A percentile compares a stretch with the other conserved stretches of the same genome.
Conservation (phyloP, 192 early-diverging fungal species). For the Podila clonocystis region DNA sequence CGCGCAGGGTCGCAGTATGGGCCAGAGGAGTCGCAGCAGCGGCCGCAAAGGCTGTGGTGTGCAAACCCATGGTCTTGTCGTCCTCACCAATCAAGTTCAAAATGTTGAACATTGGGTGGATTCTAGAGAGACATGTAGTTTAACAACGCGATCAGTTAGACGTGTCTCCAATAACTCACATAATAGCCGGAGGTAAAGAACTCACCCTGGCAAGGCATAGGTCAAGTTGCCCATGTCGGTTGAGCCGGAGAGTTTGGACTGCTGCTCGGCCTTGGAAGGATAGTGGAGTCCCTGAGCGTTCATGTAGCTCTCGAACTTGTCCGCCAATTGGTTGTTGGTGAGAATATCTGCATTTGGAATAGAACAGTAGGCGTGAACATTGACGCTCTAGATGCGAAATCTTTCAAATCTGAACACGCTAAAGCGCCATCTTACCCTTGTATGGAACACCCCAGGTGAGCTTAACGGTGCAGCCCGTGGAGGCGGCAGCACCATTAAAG, state of each 20-base stretch:
- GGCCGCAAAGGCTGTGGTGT: slow-evolving; percentile 70
- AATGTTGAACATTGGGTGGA: slow-evolving; percentile 53
- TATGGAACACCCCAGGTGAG: slow-evolving; percentile 62
- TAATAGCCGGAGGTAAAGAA: slow-evolving; percentile 37
- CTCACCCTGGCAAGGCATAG: slow-evolving; percentile 64
- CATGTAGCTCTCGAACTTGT: slow-evolving; percentile 64
- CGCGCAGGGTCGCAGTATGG: slow-evolving; percentile 66
- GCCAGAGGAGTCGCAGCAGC: slow-evolving; percentile 65
- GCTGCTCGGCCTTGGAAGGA: slow-evolving; percentile 45
- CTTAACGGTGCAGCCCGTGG: slow-evolving; percentile 75
- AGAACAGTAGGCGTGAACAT: neutral
- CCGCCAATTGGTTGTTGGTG: slow-evolving; percentile 64
- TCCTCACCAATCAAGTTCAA: slow-evolving; percentile 36
- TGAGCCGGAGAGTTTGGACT: slow-evolving; percentile 53
- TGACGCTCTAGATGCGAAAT: too few species aligned
- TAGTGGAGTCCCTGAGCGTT: slow-evolving; percentile 48
- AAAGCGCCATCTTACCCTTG: slow-evolving; percentile 55
- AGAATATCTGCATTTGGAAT: slow-evolving; percentile 58
- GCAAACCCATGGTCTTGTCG: slow-evolving; percentile 63
- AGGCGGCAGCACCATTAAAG: slow-evolving; percentile 72
- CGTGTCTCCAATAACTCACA: neutral
- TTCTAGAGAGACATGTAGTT: neutral
- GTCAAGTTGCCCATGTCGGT: slow-evolving; percentile 85
- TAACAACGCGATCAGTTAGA: neutral
- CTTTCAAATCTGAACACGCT: too few species aligned